These are phyloP conservation scores for Trametes cubensis DNA, from an alignment of 768 basidiomycete species.

Conservation along the genomic window DNA sequence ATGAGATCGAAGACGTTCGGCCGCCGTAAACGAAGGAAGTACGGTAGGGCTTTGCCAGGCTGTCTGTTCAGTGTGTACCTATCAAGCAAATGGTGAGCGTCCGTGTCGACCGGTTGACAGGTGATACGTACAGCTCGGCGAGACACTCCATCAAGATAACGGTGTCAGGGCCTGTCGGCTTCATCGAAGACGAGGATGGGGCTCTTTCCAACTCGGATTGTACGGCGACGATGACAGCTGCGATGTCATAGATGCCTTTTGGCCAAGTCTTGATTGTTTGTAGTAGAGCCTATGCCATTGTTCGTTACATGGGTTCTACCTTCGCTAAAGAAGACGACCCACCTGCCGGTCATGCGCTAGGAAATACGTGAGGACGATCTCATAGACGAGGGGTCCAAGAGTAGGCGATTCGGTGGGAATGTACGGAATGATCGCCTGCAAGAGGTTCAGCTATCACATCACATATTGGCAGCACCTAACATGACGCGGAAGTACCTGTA, in stretches of 20 bases:
- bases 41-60: slow-evolving; percentile 92
- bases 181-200: slow-evolving; percentile 51
- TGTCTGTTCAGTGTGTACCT: slow-evolving; percentile 89
- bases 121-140: slow-evolving; percentile 72
- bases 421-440: slow-evolving; percentile 82
- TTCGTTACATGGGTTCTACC: neutral
- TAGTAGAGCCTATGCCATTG: slow-evolving; percentile 59
- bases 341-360: slow-evolving; percentile 77
- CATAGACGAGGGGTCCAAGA: slow-evolving; percentile 84
- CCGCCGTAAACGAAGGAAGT: slow-evolving; percentile 80
- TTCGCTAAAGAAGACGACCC: slow-evolving; percentile 21
- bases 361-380: slow-evolving; percentile 91
- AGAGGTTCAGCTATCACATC: neutral
- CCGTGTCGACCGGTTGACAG: neutral
- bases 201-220: slow-evolving; percentile 75
- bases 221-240: slow-evolving; percentile 87
- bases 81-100: slow-evolving; percentile 5
- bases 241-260: slow-evolving; percentile 83
- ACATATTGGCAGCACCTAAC: neutral
- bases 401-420: slow-evolving; percentile 84
- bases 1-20: slow-evolving; percentile 95
- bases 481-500: slow-evolving; percentile 56
- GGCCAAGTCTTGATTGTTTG: slow-evolving; percentile 89
- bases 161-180: slow-evolving; percentile 47
- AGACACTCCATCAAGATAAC: slow-evolving; percentile 89